Evolutionary conservation across 1,284 basidiomycete species (phyloP).

Genomic region (Cryptococcus hybrid): DNA sequence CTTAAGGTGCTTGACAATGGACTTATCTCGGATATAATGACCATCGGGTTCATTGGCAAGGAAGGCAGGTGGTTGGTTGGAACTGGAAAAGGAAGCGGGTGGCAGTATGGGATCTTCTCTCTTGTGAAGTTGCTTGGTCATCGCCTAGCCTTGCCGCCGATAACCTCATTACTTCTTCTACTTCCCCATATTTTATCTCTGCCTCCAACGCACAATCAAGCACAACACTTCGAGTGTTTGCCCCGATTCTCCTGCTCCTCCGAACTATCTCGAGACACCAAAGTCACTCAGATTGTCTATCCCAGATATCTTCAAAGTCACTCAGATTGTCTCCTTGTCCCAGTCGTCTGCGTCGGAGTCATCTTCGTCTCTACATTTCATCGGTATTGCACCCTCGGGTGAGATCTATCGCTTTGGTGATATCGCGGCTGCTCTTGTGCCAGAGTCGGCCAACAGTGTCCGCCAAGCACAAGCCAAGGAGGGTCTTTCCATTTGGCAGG

Average conservation of each 20-base stretch:
- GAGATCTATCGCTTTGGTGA: constrained; percentile 44
- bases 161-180: constrained; percentile 58
- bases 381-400: constrained; percentile 32
- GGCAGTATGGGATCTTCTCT: constrained; percentile 83
- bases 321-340: constrained; percentile 1
- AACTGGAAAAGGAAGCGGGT: constrained; percentile 54
- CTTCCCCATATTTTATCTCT: constrained; percentile 59
- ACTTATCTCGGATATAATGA: constrained; percentile 49
- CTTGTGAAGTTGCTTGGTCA: constrained; percentile 65
- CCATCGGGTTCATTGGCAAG: constrained; percentile 47
- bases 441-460: background rate
- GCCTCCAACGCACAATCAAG: too few relatives aligned
- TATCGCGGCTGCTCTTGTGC: constrained; percentile 2
- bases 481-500: constrained; percentile 48
- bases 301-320: too few relatives aligned
- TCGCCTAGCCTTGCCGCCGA: constrained; percentile 50
- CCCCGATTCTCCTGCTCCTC: constrained; percentile 50
- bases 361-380: constrained; percentile 22
- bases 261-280: constrained; percentile 2
- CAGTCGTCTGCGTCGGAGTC: constrained; percentile 4
- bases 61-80: constrained; percentile 57
- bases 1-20: constrained; percentile 61
- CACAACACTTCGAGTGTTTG: constrained; percentile 57
- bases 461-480: background rate
- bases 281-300: too few relatives aligned